phyloP scores from a whole-genome alignment of 2,329 filamentous ascomycete genomes.

The Fragosphaeria purpurea region DNA sequence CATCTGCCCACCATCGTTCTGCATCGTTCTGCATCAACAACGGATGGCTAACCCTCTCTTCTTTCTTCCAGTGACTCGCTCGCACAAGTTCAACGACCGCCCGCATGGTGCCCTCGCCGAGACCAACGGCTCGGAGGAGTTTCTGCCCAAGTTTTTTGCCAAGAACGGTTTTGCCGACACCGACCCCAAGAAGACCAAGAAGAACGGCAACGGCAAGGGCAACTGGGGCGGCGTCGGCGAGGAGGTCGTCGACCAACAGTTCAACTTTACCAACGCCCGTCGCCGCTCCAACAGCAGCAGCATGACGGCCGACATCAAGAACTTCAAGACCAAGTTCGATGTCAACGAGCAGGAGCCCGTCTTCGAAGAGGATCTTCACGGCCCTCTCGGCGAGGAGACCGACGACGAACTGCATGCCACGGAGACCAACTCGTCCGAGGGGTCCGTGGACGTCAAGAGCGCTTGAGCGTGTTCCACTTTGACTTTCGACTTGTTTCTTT shows the following conservation, averaged over 20 bases:
- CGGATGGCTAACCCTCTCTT: conserved; percentile 8
- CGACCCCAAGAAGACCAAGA: conserved; percentile 92
- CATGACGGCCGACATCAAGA: conserved; percentile 56
- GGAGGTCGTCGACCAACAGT: conserved; percentile 76
- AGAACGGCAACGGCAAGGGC: conserved; percentile 83
- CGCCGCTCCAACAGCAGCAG: conserved; percentile 88
- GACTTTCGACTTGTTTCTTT: neutral
- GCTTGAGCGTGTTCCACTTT: neutral
- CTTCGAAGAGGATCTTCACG: conserved; percentile 80
- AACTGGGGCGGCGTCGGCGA: conserved; percentile 86
- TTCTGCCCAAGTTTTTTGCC: conserved; percentile 84
- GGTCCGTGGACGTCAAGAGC: conserved; percentile 44
- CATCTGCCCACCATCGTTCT: neutral
- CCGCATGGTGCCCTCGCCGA: conserved; percentile 74
- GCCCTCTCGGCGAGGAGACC: conserved; percentile 48
- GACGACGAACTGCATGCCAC: conserved; percentile 35
- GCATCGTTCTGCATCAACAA: neutral
- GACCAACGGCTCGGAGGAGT: conserved; percentile 52
- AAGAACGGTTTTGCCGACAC: conserved; percentile 72
- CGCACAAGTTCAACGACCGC: conserved; percentile 91
- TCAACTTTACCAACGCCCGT: conserved; percentile 75
- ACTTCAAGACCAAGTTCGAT: conserved; percentile 97
- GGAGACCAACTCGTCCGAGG: conserved; percentile 25
- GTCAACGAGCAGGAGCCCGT: conserved; percentile 79
- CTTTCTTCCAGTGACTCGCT: conserved; percentile 71